Evolutionary conservation across 2,329 filamentous ascomycete genomes (phyloP), one percentile per base, ranked within the genome.

Genomic region (Ramularia collo-cygni): DNA sequence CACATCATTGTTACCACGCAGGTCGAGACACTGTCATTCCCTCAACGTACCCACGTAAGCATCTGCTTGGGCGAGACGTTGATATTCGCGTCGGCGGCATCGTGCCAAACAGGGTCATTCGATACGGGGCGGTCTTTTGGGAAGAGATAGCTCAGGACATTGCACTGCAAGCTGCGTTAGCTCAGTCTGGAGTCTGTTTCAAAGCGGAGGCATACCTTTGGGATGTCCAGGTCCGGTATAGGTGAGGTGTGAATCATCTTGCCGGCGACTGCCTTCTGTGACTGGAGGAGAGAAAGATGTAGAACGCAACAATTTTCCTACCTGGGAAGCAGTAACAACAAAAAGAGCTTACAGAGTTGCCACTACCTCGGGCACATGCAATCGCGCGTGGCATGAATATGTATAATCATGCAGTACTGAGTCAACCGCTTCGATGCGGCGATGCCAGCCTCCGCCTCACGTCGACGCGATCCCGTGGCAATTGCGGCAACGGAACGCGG

Each of bases 101-200:
- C 71, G 37, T 73, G 64, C 73, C 73, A 78, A 44, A 76, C 57
- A 5, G 74, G 71, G 27, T 69, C 61, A 37, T 70, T 58, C 21
- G 69, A 65, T 14, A 61, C 55, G 12, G 52, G 39, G 38, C 57
- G 40, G 29, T 49, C 49, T 13, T 55, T 35, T 1, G 63, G 63
- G 43, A 63, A 67, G 36, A 67, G 52, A 37, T 58, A 63, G 35
- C 52, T 56, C 3, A 66, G 54, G 36, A 67, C 53, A 53, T 71
- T 73, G 48, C 59, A 67, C 58, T 69, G 61, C 13, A 8, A 1
- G 14, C 21, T 24, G 14, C 18, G 21, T 33, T 31, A 17, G 17
- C 10, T 40, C 13, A 36, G 33, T 26, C 8, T 27, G 3, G 17
- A 15, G 9, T 4, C 12, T 28, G 9, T 10, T 24, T 8, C 13